phyloP scores from a whole-genome alignment of 306 rosid genomes.

The Quercus robur region DNA sequence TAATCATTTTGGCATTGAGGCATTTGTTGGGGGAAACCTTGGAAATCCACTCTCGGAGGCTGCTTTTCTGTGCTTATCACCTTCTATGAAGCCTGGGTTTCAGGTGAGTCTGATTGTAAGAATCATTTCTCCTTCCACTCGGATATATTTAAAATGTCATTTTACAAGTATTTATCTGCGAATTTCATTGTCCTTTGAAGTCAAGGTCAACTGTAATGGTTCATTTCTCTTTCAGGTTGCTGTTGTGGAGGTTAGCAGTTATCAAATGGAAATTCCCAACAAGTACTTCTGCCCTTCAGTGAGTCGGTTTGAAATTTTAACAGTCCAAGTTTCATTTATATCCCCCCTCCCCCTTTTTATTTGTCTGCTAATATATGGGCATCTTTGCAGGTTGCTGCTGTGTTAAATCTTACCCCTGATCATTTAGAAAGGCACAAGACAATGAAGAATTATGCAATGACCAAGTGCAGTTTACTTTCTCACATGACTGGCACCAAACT shows the following conservation, averaged over 20 bases:
- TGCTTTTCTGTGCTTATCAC: conserved; percentile 25
- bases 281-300: conserved; percentile 33
- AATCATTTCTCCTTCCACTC: not conserved
- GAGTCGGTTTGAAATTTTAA: not conserved
- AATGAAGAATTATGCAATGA: conserved; percentile 23
- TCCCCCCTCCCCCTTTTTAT: not conserved
- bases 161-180: not conserved
- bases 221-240: conserved; percentile 20
- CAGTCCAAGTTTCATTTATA: not conserved
- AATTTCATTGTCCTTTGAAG: not conserved
- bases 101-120: conserved; percentile 9
- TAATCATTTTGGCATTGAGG: conserved; percentile 14
- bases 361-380: not conserved
- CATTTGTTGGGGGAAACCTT: conserved; percentile 36
- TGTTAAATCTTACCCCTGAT: conserved; percentile 37
- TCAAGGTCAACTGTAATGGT: not conserved
- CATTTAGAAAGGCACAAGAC: conserved; percentile 36
- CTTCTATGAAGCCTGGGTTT: conserved; percentile 15
- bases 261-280: conserved; percentile 31
- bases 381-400: conserved; percentile 23
- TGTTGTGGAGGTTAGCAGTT: conserved; percentile 39
- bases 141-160: not conserved
- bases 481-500: conserved; percentile 23
- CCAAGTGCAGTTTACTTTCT: conserved; percentile 25
- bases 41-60: conserved; percentile 33